A percentile compares a stretch with the other conserved stretches of the same genome.
Conservation (phyloP, 768 basidiomycete genomes). For the Boletus vermiculosoides region DNA sequence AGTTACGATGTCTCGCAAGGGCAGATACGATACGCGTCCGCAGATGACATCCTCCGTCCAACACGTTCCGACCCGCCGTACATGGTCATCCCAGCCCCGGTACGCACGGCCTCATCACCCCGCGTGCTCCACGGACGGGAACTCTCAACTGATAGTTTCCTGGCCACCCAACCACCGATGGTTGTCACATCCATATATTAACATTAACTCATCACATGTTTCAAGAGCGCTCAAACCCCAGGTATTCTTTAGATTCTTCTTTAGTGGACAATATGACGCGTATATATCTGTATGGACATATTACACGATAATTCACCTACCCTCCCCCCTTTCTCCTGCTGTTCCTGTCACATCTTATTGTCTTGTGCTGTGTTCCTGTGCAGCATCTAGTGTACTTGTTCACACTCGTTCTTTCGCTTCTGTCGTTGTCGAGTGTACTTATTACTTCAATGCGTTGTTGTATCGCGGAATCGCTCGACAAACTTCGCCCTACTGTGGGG, state of each 20-base stretch:
- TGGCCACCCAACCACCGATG: slow-evolving; percentile 28
- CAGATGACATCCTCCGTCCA: slow-evolving; percentile 23
- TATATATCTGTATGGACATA: slow-evolving; percentile 10
- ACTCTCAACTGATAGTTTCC: slow-evolving; percentile 27
- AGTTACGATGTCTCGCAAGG: slow-evolving; percentile 17
- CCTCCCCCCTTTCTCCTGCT: neutral
- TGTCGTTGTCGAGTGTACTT: neutral
- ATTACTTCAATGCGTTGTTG: neutral
- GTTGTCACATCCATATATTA: slow-evolving; percentile 20
- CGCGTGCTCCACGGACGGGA: slow-evolving; percentile 23
- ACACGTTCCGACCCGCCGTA: slow-evolving; percentile 28
- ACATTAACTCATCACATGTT: slow-evolving; percentile 9
- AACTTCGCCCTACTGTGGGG: neutral
- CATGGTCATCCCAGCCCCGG: slow-evolving; percentile 38
- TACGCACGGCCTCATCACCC: slow-evolving; percentile 31
- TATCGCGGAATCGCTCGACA: neutral
- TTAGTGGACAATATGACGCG: slow-evolving; percentile 4
- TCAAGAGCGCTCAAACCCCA: slow-evolving; percentile 3
- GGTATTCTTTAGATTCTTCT: neutral
- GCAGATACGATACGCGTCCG: slow-evolving; percentile 17
- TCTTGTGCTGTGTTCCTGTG: neutral
- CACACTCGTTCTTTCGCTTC: neutral
- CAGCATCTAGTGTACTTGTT: neutral
- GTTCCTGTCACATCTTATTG: neutral
- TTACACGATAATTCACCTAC: slow-evolving; percentile 11